phyloP scores from a whole-genome alignment of 176 grass and related monocot species.

The Ensete glaucum region DNA sequence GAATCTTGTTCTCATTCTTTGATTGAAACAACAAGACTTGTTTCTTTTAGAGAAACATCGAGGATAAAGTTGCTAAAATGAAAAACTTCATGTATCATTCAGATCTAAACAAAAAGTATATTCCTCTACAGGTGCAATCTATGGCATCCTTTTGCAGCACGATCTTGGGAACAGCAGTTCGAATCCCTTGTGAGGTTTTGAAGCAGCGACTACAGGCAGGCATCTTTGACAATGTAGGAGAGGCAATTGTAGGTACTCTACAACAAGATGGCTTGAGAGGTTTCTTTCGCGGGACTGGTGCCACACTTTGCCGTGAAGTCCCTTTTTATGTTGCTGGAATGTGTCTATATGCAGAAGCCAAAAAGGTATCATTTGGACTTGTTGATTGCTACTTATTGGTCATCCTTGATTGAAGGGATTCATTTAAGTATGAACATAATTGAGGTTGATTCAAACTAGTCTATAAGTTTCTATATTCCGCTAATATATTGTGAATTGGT shows the following conservation, averaged over 20 bases:
- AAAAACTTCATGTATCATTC: not conserved
- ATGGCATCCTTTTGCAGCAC: conserved; percentile 94
- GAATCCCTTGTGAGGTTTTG: conserved; percentile 88
- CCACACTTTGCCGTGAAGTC: conserved; percentile 91
- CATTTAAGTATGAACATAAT: too few species aligned
- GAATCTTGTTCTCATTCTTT: not conserved
- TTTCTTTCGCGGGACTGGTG: conserved; percentile 92
- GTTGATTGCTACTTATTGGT: not conserved
- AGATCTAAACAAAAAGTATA: not conserved
- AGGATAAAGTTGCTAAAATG: not conserved
- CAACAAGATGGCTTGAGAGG: conserved; percentile 58
- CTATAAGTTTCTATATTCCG: too few species aligned
- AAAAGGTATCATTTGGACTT: conserved; percentile 41
- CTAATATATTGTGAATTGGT: too few species aligned
- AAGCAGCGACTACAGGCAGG: conserved; percentile 93
- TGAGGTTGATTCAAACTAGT: too few species aligned
- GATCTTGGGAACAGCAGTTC: conserved; percentile 76
- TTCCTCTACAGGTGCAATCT: conserved; percentile 63
- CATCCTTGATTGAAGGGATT: too few species aligned
- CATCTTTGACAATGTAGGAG: conserved; percentile 84
- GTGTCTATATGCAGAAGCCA: conserved; percentile 89
- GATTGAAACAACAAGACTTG: not conserved
- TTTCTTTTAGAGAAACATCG: not conserved
- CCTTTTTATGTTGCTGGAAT: conserved; percentile 97
- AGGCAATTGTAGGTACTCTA: conserved; percentile 88